Base-by-base conservation (phyloP, 169 alveolate species). In the Babesia caballi region DNA sequence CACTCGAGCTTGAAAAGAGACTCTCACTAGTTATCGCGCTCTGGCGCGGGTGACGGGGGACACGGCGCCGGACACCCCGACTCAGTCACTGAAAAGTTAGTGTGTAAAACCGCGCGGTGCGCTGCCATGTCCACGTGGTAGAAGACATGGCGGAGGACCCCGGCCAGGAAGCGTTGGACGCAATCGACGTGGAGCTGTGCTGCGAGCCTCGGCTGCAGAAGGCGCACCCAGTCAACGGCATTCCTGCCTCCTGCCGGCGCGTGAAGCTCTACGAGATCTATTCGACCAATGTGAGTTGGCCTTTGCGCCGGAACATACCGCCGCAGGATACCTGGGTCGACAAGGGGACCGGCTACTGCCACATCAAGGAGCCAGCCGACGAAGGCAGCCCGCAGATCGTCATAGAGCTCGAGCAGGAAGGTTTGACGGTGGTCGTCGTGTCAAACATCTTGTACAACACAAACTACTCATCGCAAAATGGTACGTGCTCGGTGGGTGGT, bases 261-360 rank as follows among this genome's bases (percentile, higher is more conserved):
- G 92, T 87, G 28, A 87, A 87, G 47, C 75, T 87, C 14, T 87
- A 87, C 75, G 93, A 87, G 52, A 82, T 87, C n/a, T 49, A 65
- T 15, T 54, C 83, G 19, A 30, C 77, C 9, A 42, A 40, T 19
- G 87, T 78, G 30, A 12, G 72, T 66, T 0, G 8, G 28, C 2
- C 27, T 6, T 0, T 8, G 23, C 2, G 8, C 11, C 1, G 23
- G 12, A 25, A 67, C 21, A 7, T 11, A 9, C 14, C 35, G 8
- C 8, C 21, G 14, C 52, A 81, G 88, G 84, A 71, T 23, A 46
- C 78, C 9, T 81, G 88, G 88, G 32, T 71, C 11, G 88, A 81
- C 66, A 81, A 81, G 73, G 88, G 88, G 12, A 81, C 88, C 21
- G 88, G 88, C 9, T 70, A 47, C 56, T 78, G 86, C 46, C 75